Conservation (phyloP, 345 rosid species). For the Brassica cretica region DNA sequence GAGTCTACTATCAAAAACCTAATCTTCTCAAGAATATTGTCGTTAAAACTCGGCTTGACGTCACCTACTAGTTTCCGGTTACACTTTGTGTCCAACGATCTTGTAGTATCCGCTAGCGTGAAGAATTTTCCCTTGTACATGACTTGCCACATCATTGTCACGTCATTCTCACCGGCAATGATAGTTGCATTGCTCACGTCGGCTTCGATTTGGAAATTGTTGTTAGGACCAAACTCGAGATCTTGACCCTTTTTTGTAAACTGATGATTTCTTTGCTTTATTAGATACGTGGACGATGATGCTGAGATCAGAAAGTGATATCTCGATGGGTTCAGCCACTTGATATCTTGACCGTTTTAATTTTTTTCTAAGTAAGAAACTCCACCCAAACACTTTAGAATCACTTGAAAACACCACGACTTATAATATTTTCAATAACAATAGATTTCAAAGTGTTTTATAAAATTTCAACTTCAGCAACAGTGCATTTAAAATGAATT, state of each 20-base stretch:
- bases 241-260: conserved; percentile 6
- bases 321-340: background rate
- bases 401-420: too few relatives aligned
- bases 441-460: too few relatives aligned
- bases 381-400: too few relatives aligned
- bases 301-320: conserved; percentile 13
- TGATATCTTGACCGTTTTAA: background rate
- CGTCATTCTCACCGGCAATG: background rate
- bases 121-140: background rate
- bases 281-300: conserved; percentile 18
- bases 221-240: background rate
- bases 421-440: too few relatives aligned
- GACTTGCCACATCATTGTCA: conserved; percentile 18
- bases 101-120: background rate
- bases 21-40: conserved; percentile 13
- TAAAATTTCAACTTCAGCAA: too few relatives aligned
- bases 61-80: conserved; percentile 1
- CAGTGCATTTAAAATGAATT: too few relatives aligned
- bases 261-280: background rate
- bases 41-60: conserved; percentile 5
- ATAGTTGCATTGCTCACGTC: background rate
- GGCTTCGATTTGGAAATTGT: conserved; percentile 20
- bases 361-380: too few relatives aligned
- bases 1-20: background rate
- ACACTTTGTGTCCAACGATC: background rate